Evolutionary conservation across 805 yeast species (phyloP), one percentile per base, ranked within the genome.

Genomic region (Wickerhamomyces strasburgensis): DNA sequence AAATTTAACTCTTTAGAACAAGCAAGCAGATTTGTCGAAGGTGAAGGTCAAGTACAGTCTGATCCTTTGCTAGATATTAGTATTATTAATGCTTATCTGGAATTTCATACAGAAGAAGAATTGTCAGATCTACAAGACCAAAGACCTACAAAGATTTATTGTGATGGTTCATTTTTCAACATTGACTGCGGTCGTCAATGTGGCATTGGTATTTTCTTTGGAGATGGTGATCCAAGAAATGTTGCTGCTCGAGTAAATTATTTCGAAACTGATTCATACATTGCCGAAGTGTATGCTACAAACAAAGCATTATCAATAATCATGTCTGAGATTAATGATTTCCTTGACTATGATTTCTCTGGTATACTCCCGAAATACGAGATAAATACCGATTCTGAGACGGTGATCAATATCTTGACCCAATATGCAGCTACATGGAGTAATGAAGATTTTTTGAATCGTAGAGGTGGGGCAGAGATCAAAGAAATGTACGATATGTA

Each of bases 201-300:
- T 0, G 96, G 97, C 0, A 78, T 73, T 50, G 97, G 96, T 17
- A 84, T 83, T 0, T 86, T 63, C 54, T 85, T 71, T 55, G 89
- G 87, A 0, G 61, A 47, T 0, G 51, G 57, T 25, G 82, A 79
- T 49, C 40, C 67, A 2, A 57, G 82, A 31, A 84, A 83, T 54
- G 61, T 67, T 8, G 65, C 80, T 0, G 75, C 66, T 5, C 74
- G 80, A 0, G 62, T 86, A 18, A 29, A n/a, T 2, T 68, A 64
- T 2, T 57, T 54, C 3, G 51, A 51, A 3, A 87, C 80, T 24
- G 85, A 95, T 1, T 88, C 87, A 49, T 88, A 84, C 46, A 61
- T 85, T 28, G 93, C 95, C 1, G 97, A 89, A 58, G 68, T 88
- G 9, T 56, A 63, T 11, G 96, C 95, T 0, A 68, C 84, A 14